Base-by-base conservation (phyloP, 2,329 filamentous ascomycete genomes). In the Zymoseptoria passerinii region DNA sequence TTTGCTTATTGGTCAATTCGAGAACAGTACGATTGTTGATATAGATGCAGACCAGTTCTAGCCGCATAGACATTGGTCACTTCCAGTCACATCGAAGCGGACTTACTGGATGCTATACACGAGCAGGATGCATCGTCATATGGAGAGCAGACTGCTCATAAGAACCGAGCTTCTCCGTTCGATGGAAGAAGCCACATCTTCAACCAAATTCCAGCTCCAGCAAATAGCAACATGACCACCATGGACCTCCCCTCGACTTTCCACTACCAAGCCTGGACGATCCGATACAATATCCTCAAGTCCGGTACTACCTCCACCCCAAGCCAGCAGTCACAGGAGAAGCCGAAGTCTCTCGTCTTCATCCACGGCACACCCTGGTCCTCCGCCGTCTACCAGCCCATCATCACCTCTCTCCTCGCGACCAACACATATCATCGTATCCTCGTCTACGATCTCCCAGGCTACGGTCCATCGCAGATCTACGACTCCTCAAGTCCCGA, bases 321-420 rank as follows among this genome's bases (percentile, higher is more conserved):
- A 53, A 58, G 10, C 8, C 16, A 27, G 67, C 74, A 28, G 68
- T 62, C 58, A 20, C 18, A 48, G 10, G 20, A 23, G 28, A 50
- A 53, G 70, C n/a, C n/a, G n/a, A 70, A 63, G 1, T 70, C 70
- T 0, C 50, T 78, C 0, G 75, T 79, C 10, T 78, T 79, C 44
- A 65, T 79, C 8, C 77, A 79, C 58, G 77, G 77, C 55, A 80
- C 77, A 0, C 77, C 77, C 0, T 79, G 77, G 76, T 77, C 76
- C 1, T 77, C 75, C 1, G 63, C 58, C 0, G 69, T 78, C 8
- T 79, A 75, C 74, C 52, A 59, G 0, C 66, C 68, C 1, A 70
- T 74, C 18, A 75, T 1, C n/a, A 60, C 68, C 28, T 65, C 74
- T 1, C 64, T 79, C 1, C 65, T 72, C 4, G 62, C 64, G 1